Evolutionary conservation across 345 rosid genomes (phyloP).

Genomic region (Gossypium thurberi): DNA sequence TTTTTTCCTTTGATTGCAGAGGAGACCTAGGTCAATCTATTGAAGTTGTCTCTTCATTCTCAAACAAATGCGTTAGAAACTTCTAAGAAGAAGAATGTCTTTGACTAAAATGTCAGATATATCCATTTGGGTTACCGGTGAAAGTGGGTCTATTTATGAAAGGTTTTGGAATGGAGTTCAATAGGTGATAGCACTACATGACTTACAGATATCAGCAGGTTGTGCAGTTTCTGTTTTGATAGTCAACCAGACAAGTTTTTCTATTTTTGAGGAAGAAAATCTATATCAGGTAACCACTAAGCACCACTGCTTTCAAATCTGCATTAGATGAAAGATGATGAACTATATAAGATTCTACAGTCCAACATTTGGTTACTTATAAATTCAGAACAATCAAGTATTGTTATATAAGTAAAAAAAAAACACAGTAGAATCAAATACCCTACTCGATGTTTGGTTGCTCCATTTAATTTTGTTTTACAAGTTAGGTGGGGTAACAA

Average conservation of each 20-base stretch:
- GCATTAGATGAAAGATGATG: background rate
- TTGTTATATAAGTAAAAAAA: background rate
- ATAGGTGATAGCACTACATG: constrained; percentile 66
- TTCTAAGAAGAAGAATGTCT: constrained; percentile 49
- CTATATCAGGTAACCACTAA: constrained; percentile 43
- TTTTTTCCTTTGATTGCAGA: no score
- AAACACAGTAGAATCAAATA: background rate
- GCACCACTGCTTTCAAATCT: background rate
- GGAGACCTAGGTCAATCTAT: no score
- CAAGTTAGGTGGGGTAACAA: background rate
- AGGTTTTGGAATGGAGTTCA: constrained; percentile 70
- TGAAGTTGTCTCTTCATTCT: no score
- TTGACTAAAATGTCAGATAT: constrained; percentile 49
- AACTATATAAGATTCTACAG: background rate
- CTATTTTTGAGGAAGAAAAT: constrained; percentile 46
- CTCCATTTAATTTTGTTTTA: background rate
- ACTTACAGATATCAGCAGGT: constrained; percentile 38
- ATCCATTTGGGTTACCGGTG: constrained; percentile 62
- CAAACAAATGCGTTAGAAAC: background rate
- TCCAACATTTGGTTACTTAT: background rate
- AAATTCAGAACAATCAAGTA: background rate
- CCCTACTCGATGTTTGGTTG: background rate
- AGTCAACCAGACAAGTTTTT: constrained; percentile 58
- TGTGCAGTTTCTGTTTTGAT: constrained; percentile 34
- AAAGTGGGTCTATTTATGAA: constrained; percentile 58